A percentile compares a stretch with the other conserved stretches of the same genome.
Evolutionary conservation across 1,139 yeast species (phyloP).

Genomic region (Saccharomyces pastorianus): DNA sequence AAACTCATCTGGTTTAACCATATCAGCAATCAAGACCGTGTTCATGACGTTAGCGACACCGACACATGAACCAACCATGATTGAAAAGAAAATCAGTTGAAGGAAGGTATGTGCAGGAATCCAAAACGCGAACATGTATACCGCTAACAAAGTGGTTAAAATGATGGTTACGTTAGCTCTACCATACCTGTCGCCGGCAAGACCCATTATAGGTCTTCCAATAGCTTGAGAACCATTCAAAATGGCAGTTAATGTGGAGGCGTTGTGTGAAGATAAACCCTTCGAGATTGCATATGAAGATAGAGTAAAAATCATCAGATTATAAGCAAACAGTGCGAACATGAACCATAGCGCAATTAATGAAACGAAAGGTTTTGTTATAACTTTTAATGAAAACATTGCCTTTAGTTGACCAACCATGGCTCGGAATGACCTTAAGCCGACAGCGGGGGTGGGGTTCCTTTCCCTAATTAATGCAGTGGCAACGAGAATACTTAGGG

Average conservation of each 20-base stretch:
- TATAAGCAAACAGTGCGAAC: conserved; percentile 48
- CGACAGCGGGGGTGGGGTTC: conserved; percentile 32
- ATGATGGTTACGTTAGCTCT: conserved; percentile 44
- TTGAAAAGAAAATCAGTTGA: conserved; percentile 45
- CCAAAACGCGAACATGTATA: conserved; percentile 35
- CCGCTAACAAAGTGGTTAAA: conserved; percentile 21
- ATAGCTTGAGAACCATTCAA: conserved; percentile 56
- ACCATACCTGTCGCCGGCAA: conserved; percentile 50
- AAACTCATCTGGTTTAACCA: conserved; percentile 40
- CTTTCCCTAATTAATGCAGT: conserved; percentile 43
- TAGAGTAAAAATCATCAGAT: conserved; percentile 51
- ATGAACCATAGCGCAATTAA: conserved; percentile 49
- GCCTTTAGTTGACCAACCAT: conserved; percentile 9
- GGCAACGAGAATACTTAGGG: conserved; percentile 32
- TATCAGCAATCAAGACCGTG: conserved; percentile 52
- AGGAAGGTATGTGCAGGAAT: conserved; percentile 45
- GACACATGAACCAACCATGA: conserved; percentile 45
- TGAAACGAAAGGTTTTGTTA: conserved; percentile 16
- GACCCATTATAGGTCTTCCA: conserved; percentile 61
- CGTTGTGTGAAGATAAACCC: conserved; percentile 49
- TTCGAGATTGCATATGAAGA: conserved; percentile 54
- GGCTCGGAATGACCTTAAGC: conserved; percentile 14
- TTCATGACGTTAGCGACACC: conserved; percentile 63
- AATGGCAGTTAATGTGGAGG: conserved; percentile 52
- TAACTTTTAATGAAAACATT: conserved; percentile 11